Evolutionary conservation across 192 early-diverging fungal species (phyloP).

Genomic region (Dissophora globulifera): DNA sequence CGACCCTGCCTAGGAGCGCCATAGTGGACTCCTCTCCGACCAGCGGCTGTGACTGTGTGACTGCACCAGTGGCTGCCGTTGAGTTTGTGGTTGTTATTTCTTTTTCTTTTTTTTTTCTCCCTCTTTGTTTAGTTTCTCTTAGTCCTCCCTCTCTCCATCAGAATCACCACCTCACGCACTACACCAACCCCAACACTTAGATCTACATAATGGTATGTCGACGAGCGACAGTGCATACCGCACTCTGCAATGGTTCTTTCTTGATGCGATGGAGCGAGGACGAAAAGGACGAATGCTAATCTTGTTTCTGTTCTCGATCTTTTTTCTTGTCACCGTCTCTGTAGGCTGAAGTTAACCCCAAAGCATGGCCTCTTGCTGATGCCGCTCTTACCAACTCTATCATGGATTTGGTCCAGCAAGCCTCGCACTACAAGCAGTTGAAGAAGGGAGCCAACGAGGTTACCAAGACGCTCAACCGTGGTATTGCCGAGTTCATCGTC

Average conservation of each 20-base stretch:
- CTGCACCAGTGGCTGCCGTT: neutral
- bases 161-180: neutral
- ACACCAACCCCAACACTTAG: neutral
- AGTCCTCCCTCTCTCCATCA: neutral
- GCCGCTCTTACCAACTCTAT: conserved; percentile 90
- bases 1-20: neutral
- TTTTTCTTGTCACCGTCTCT: neutral
- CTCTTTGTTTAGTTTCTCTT: neutral
- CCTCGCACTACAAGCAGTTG: conserved; percentile 99
- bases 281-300: neutral
- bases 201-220: conserved; percentile 12
- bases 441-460: conserved; percentile 99
- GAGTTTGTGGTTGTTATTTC: neutral
- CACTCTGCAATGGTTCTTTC: too few species aligned
- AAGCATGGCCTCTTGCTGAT: conserved; percentile 93
- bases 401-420: conserved; percentile 98
- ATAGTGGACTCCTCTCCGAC: too few species aligned
- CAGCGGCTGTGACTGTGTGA: too few species aligned
- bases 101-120: conserved; percentile 20
- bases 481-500: conserved; percentile 98
- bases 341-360: conserved; percentile 66
- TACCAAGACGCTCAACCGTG: conserved; percentile 99
- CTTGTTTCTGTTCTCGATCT: neutral
- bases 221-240: too few species aligned
- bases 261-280: too few species aligned